Percentiles rank a stretch among this genome's conserved stretches.
phyloP scores from a whole-genome alignment of 805 yeast genomes.

The Candida tallmaniae region DNA sequence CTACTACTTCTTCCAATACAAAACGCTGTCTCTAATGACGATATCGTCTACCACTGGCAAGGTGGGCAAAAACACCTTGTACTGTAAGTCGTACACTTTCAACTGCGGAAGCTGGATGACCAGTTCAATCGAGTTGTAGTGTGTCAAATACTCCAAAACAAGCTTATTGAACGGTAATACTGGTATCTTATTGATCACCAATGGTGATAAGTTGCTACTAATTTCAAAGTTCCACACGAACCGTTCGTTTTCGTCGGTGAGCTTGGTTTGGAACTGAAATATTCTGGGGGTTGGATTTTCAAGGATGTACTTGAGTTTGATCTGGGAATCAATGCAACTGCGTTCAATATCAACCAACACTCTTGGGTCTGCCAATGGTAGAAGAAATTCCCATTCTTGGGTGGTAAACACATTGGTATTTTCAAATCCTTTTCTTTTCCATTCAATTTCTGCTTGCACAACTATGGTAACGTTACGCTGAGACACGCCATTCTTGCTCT shows the following conservation, averaged over 20 bases:
- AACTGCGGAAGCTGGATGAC: conserved; percentile 51
- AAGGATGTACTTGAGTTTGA: conserved; percentile 44
- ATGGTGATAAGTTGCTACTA: conserved; percentile 23
- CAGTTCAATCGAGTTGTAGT: conserved; percentile 6
- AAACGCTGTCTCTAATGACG: conserved; percentile 11
- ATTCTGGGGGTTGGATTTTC: conserved; percentile 76
- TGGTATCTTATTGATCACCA: conserved; percentile 36
- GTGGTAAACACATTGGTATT: conserved; percentile 24
- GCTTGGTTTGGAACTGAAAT: conserved; percentile 54
- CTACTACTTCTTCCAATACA: conserved; percentile 12
- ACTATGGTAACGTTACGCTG: conserved; percentile 35
- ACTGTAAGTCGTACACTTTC: conserved; percentile 64
- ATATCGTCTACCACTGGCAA: conserved; percentile 20
- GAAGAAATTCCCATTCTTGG: conserved; percentile 45
- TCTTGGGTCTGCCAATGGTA: conserved; percentile 70
- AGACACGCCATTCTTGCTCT: conserved; percentile 33
- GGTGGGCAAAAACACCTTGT: conserved; percentile 56
- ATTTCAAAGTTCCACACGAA: conserved; percentile 23
- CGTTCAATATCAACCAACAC: conserved; percentile 42
- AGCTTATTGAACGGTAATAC: conserved; percentile 62
- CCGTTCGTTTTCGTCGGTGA: conserved; percentile 22
- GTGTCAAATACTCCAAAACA: conserved; percentile 28
- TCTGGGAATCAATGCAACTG: conserved; percentile 9
- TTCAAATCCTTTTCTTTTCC: conserved; percentile 26
- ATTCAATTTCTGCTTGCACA: conserved; percentile 21